Conservation (phyloP, 192 early-diverging fungal species). For the Chytriomyces sp. region DNA sequence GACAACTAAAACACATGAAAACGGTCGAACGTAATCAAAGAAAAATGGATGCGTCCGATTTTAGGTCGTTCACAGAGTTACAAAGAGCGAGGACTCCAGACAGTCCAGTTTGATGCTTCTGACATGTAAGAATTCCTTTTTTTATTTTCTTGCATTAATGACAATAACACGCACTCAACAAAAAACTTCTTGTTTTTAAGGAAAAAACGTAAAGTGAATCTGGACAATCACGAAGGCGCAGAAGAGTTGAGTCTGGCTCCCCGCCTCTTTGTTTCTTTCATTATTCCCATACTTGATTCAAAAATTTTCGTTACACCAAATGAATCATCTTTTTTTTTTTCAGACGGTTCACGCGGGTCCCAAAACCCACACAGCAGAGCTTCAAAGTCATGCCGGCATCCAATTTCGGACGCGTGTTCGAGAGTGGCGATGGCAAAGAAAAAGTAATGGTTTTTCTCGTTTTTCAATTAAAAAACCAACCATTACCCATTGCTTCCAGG, state of each 20-base stretch:
- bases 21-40: slow-evolving; percentile 35
- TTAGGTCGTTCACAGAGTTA: slow-evolving; percentile 78
- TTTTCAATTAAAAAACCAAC: background rate
- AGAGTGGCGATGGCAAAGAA: slow-evolving; percentile 9
- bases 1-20: background rate
- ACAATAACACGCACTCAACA: background rate
- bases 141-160: background rate
- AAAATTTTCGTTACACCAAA: background rate
- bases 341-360: slow-evolving; percentile 34
- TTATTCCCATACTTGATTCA: background rate
- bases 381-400: slow-evolving; percentile 36
- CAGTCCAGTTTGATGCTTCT: slow-evolving; percentile 22
- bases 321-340: background rate
- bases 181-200: background rate
- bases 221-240: background rate
- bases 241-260: background rate
- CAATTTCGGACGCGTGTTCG: slow-evolving; percentile 29
- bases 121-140: slow-evolving; percentile 17
- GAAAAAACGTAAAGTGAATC: background rate
- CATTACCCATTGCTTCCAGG: background rate
- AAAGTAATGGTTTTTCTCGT: slow-evolving; percentile 1
- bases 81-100: slow-evolving; percentile 41
- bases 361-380: slow-evolving; percentile 25
- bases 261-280: background rate
- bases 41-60: slow-evolving; percentile 86